phyloP scores from a whole-genome alignment of 208 protist genomes.

The Crithidia brevicula region DNA sequence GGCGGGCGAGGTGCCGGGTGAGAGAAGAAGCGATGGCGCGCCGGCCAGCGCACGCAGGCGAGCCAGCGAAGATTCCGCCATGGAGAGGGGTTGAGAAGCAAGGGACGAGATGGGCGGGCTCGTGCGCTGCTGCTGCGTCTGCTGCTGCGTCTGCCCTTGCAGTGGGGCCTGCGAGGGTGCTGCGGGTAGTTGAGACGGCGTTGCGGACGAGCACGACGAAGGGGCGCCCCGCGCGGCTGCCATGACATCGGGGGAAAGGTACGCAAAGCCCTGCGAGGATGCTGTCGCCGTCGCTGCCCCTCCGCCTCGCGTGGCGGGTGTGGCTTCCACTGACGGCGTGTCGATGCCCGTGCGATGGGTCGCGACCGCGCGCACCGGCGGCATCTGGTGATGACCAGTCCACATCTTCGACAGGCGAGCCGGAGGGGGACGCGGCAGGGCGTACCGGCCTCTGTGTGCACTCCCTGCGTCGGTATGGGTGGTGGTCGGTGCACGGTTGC shows the following conservation, averaged over 20 bases:
- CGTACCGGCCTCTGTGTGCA: no score
- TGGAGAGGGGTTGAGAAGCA: no score
- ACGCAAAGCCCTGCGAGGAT: constrained; percentile 3
- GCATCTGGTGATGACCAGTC: neutral
- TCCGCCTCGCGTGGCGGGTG: no score
- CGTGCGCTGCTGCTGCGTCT: neutral
- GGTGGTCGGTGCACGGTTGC: neutral
- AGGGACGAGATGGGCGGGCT: neutral
- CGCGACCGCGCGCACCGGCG: neutral
- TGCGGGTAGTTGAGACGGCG: no score
- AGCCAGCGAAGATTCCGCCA: constrained; percentile 28
- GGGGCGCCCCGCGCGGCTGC: neutral
- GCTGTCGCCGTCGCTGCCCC: neutral
- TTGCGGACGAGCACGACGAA: neutral
- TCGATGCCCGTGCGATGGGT: no score
- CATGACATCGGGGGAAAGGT: constrained; percentile 4
- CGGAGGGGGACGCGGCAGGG: neutral
- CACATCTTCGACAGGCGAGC: neutral
- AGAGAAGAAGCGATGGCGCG: constrained; percentile 1
- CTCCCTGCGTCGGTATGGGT: neutral
- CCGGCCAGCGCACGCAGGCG: constrained; percentile 31
- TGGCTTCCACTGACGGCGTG: neutral
- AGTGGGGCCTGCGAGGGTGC: no score
- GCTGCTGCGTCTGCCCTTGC: no score
- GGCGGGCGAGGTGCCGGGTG: neutral